Percentiles rank a stretch among this genome's conserved stretches.
These are phyloP conservation scores for Debaryomyces psychrophilus DNA, from an alignment of 1,139 yeast genomes.

Conservation along the genomic window DNA sequence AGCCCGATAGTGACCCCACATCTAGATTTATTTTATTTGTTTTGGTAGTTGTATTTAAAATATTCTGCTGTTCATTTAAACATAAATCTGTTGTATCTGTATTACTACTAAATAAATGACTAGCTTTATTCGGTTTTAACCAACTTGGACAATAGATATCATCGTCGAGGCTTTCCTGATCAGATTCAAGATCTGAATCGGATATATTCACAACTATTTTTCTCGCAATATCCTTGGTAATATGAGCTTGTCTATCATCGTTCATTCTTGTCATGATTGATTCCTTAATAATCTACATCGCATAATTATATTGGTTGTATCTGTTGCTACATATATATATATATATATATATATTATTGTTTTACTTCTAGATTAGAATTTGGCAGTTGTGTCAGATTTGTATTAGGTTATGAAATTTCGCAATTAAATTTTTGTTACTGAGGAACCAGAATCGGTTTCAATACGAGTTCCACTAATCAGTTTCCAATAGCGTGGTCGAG, in stretches of 20 bases:
- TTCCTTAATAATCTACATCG: conserved; percentile 4
- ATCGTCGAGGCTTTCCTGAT: conserved; percentile 11
- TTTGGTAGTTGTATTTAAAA: not conserved
- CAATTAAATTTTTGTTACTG: not conserved
- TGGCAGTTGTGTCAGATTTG: conserved; percentile 4
- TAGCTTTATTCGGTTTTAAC: conserved; percentile 12
- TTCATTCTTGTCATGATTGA: not conserved
- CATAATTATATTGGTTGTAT: not conserved
- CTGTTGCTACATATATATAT: not conserved
- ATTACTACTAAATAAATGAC: not conserved
- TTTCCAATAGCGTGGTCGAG: conserved; percentile 20
- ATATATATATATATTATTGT: not conserved
- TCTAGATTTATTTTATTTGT: conserved; percentile 2
- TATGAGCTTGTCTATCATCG: conserved; percentile 1
- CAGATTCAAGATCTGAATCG: conserved; percentile 7
- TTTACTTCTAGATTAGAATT: not conserved
- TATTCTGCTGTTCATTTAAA: not conserved
- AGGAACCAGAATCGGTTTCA: not conserved
- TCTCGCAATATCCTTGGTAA: conserved; percentile 8
- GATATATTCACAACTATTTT: conserved; percentile 11
- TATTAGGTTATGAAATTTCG: conserved; percentile 3
- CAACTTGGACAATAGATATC: conserved; percentile 19
- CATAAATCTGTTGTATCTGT: not conserved
- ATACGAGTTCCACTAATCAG: conserved; percentile 6
- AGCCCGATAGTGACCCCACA: not conserved